phyloP scores from a whole-genome alignment of 2,329 filamentous ascomycete genomes.

The Aspergillus calidoustus region DNA sequence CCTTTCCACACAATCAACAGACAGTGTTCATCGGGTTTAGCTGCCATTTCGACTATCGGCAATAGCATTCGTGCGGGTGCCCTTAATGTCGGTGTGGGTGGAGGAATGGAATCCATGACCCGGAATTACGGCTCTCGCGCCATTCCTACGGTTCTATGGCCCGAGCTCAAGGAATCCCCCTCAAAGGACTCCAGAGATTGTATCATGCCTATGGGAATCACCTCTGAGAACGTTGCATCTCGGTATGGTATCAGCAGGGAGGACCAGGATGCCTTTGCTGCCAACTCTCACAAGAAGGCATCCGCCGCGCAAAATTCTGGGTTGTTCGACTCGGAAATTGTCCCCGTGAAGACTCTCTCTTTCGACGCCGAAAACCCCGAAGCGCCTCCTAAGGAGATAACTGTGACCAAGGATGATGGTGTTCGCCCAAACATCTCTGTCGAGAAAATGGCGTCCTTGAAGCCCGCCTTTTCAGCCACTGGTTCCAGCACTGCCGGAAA shows the following conservation, averaged over 20 bases:
- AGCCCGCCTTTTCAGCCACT: slow-evolving; percentile 79
- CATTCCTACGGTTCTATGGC: slow-evolving; percentile 84
- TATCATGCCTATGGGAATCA: slow-evolving; percentile 92
- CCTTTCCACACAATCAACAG: slow-evolving; percentile 87
- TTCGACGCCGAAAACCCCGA: slow-evolving; percentile 67
- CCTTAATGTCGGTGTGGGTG: slow-evolving; percentile 76
- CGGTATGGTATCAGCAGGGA: slow-evolving; percentile 73
- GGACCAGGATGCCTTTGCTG: slow-evolving; percentile 85
- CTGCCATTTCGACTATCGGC: slow-evolving; percentile 75
- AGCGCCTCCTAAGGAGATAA: slow-evolving; percentile 61
- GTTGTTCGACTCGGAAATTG: slow-evolving; percentile 76
- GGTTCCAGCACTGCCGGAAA: slow-evolving; percentile 87
- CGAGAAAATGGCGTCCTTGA: slow-evolving; percentile 76
- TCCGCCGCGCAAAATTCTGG: slow-evolving; percentile 70
- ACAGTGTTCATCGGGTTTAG: slow-evolving; percentile 78
- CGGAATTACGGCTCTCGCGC: slow-evolving; percentile 82
- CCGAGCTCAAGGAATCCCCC: slow-evolving; percentile 66
- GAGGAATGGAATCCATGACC: slow-evolving; percentile 97
- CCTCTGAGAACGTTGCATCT: slow-evolving; percentile 83
- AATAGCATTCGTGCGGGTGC: slow-evolving; percentile 75
- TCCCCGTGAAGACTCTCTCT: slow-evolving; percentile 74
- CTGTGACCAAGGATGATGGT: slow-evolving; percentile 79
- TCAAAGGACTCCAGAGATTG: slow-evolving; percentile 78
- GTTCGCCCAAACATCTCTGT: slow-evolving; percentile 70
- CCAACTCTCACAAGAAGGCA: slow-evolving; percentile 73